Percentiles rank a stretch among this genome's conserved stretches.
phyloP scores from a whole-genome alignment of 228 moss, liverwort and hornwort species.

The Sphagnum fallax region DNA sequence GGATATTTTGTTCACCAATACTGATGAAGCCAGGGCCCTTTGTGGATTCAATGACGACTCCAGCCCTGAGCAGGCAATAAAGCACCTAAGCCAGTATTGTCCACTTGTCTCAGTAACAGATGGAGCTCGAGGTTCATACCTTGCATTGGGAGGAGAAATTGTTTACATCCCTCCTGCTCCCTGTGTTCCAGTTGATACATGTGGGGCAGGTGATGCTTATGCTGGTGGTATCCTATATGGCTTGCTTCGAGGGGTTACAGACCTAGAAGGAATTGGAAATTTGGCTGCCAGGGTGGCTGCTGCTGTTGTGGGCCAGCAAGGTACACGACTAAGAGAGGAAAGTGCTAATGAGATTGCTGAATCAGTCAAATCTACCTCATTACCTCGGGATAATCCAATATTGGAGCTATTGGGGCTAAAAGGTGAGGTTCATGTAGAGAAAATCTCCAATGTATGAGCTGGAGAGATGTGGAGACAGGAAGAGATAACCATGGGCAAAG shows the following conservation, averaged over 20 bases:
- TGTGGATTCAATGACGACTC: slow-evolving; percentile 29
- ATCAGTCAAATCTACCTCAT: slow-evolving; percentile 38
- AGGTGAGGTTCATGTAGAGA: slow-evolving; percentile 18
- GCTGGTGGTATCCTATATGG: slow-evolving; percentile 81
- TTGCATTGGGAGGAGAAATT: slow-evolving; percentile 63
- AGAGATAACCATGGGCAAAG: no score
- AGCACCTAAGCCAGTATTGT: slow-evolving; percentile 55
- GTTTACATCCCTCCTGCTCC: slow-evolving; percentile 55
- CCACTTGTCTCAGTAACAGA: slow-evolving; percentile 92
- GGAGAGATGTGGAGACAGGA: background rate
- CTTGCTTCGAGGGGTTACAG: slow-evolving; percentile 65
- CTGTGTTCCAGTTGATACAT: slow-evolving; percentile 79
- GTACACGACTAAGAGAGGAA: slow-evolving; percentile 69
- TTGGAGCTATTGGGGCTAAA: slow-evolving; percentile 47
- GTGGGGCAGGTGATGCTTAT: slow-evolving; percentile 92
- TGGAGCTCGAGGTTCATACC: slow-evolving; percentile 74
- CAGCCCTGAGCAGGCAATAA: slow-evolving; percentile 47
- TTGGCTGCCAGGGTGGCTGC: slow-evolving; percentile 85
- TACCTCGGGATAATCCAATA: slow-evolving; percentile 25
- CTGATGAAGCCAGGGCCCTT: slow-evolving; percentile 71
- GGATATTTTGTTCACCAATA: slow-evolving; percentile 74
- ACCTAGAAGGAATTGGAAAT: slow-evolving; percentile 60
- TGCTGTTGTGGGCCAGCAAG: slow-evolving; percentile 81
- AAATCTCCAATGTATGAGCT: slow-evolving; percentile 18
- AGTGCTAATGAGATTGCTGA: slow-evolving; percentile 59